Conservation (phyloP, 371 early-diverging fungal species). For the Haplosporangium sp. region DNA sequence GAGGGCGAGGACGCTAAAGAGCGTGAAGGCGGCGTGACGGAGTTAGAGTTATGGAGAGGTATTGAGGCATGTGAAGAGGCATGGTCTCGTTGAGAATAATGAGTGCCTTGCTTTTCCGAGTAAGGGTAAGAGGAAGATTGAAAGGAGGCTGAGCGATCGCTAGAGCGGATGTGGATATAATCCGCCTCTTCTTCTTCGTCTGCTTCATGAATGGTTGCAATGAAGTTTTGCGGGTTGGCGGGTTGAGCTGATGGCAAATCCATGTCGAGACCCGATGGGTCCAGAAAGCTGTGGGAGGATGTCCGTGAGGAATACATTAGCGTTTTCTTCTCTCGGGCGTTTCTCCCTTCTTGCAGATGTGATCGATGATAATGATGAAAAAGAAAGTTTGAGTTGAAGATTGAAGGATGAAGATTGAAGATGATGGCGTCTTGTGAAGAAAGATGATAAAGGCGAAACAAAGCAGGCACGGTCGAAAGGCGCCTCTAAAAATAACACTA, state of each 20-base stretch:
- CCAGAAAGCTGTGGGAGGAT: slow-evolving; percentile 35
- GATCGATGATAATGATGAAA: too few relatives aligned
- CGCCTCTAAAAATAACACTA: too few relatives aligned
- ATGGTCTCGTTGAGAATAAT: not conserved
- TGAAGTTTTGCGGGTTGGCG: slow-evolving; percentile 9
- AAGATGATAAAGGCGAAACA: too few relatives aligned
- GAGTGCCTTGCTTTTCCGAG: slow-evolving; percentile 20
- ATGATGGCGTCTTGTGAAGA: too few relatives aligned
- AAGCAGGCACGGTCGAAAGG: too few relatives aligned
- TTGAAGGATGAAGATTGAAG: too few relatives aligned
- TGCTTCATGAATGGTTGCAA: slow-evolving; percentile 49
- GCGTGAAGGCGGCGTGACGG: slow-evolving; percentile 18
- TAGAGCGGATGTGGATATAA: slow-evolving; percentile 33
- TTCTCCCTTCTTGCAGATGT: too few relatives aligned
- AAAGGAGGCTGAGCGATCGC: slow-evolving; percentile 1
- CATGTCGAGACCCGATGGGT: slow-evolving; percentile 48
- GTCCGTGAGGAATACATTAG: slow-evolving; percentile 21
- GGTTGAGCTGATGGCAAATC: slow-evolving; percentile 38
- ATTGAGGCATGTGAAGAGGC: slow-evolving; percentile 8
- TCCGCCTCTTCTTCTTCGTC: slow-evolving; percentile 43
- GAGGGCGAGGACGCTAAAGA: slow-evolving; percentile 34
- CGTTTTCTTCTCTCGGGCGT: too few relatives aligned
- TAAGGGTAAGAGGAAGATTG: not conserved
- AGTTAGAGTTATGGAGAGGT: slow-evolving; percentile 11
- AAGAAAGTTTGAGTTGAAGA: too few relatives aligned